Base-by-base conservation (phyloP, 2,329 filamentous ascomycete genomes). In the Sporothrix humicola region DNA sequence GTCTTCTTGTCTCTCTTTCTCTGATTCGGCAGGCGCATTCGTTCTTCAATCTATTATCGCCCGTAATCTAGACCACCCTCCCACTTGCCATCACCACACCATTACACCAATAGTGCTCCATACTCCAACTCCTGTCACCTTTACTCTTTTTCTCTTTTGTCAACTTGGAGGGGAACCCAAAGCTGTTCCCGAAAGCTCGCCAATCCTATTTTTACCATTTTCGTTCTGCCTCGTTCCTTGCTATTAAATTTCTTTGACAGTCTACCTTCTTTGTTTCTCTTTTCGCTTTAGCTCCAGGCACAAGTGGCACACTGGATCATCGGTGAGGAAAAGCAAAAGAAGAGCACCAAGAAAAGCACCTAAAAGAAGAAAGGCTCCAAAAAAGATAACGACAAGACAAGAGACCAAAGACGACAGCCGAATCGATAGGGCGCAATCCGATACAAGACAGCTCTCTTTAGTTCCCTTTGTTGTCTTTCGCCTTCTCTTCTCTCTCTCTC, bases 261-360 rank as follows among this genome's bases (percentile, higher is more conserved):
- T 56, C 52, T 20, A 23, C 9, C 23, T 12, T 20, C 17, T 48
- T 26, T 59, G 12, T 7, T 3, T 44, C 68, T 46, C 20, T 44
- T 42, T 58, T 46, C 1, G 52, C 69, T 31, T 15, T 71, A 71
- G 69, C 56, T 61, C 69, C 69, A 71, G 69, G 69, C 69, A 71
- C 69, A 61, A 50, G 69, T 44, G 42, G 69, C 69, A 17, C 42
- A 46, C n/a, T 42, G 15, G 42, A 61, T 61, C 44, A 20, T 44
- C 69, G 15, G 50, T 20, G 42, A 61, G 15, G 20, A n/a, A 48
- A 58, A 58, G 54, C n/a, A 15, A 61, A 68, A 31, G n/a, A 42
- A 52, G n/a, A 52, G 65, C 44, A 52, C 65, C 65, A 15, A 56
- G 10, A 2, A 71, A 70, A 17, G 37, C 23, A 48, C 12, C 13